A percentile compares a stretch with the other conserved stretches of the same genome.
phyloP scores from a whole-genome alignment of 169 alveolate genomes.

The Plasmodium vivax region DNA sequence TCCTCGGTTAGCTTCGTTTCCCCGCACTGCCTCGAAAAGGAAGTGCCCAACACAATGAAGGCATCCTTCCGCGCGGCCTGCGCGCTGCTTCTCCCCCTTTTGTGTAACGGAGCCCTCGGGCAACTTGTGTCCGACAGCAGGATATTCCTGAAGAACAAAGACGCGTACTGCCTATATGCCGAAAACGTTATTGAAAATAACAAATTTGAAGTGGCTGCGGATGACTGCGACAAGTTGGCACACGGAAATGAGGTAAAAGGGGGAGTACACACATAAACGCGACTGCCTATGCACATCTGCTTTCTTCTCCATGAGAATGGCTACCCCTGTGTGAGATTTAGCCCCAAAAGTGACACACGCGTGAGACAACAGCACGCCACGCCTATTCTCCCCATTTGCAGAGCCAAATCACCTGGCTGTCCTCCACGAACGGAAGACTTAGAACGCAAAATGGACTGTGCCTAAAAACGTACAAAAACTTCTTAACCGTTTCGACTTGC shows the following conservation, averaged over 20 bases:
- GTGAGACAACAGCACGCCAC: not conserved
- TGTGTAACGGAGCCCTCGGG: not conserved
- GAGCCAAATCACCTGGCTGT: conserved; percentile 50
- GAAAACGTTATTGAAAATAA: conserved; percentile 61
- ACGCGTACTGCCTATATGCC: conserved; percentile 55
- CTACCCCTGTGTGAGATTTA: not conserved
- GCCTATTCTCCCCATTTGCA: not conserved
- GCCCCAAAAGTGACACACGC: not conserved
- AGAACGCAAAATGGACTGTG: conserved; percentile 59
- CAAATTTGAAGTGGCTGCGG: conserved; percentile 52
- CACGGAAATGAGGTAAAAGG: conserved; percentile 71
- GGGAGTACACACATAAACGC: not conserved
- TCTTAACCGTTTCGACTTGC: conserved; percentile 51
- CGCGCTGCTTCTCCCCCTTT: conserved; percentile 2
- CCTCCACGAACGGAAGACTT: conserved; percentile 32
- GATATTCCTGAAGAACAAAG: conserved; percentile 65
- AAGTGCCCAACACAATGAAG: not conserved
- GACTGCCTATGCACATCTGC: not conserved
- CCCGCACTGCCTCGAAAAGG: not conserved
- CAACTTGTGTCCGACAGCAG: conserved; percentile 14
- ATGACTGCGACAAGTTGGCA: conserved; percentile 54
- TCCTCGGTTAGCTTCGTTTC: not conserved
- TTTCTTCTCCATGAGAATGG: not conserved
- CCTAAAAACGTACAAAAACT: conserved; percentile 64
- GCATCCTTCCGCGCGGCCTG: conserved; percentile 8